A percentile compares a stretch with the other conserved stretches of the same genome.
phyloP scores from a whole-genome alignment of 768 basidiomycete species.

The Rickenella mellea region DNA sequence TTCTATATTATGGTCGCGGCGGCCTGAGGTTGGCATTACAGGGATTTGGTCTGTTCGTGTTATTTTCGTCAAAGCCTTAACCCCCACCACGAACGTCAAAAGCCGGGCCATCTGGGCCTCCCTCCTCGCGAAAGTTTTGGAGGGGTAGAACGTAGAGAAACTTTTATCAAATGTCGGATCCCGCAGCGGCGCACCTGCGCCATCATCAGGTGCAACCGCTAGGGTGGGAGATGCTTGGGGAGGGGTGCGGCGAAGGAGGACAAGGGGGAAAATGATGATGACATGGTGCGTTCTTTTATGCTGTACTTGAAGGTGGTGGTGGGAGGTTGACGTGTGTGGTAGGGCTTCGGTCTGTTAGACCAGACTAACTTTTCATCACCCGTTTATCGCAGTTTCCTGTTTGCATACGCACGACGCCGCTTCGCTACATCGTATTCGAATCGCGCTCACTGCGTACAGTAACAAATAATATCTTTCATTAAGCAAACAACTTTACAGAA shows the following conservation, averaged over 20 bases:
- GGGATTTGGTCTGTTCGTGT: too few relatives aligned
- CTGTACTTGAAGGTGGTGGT: neutral
- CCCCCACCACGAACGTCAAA: conserved; percentile 73
- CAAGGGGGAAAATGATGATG: conserved; percentile 84
- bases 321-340: conserved; percentile 1
- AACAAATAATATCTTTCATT: too few relatives aligned
- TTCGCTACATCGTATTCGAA: neutral
- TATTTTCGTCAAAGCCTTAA: conserved; percentile 77
- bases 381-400: neutral
- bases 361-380: conserved; percentile 28
- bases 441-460: too few relatives aligned
- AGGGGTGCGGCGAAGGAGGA: conserved; percentile 68
- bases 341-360: conserved; percentile 98
- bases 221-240: conserved; percentile 46
- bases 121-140: conserved; percentile 94
- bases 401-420: neutral
- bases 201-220: conserved; percentile 38
- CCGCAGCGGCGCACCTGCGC: conserved; percentile 80
- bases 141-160: conserved; percentile 96
- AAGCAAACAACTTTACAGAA: too few relatives aligned
- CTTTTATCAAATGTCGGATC: conserved; percentile 91
- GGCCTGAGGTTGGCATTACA: too few relatives aligned
- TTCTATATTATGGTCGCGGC: too few relatives aligned
- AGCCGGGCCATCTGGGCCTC: conserved; percentile 96
- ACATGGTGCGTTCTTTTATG: conserved; percentile 51